Evolutionary conservation across 1,284 basidiomycete genomes (phyloP).

Genomic region (Trametes versicolor): DNA sequence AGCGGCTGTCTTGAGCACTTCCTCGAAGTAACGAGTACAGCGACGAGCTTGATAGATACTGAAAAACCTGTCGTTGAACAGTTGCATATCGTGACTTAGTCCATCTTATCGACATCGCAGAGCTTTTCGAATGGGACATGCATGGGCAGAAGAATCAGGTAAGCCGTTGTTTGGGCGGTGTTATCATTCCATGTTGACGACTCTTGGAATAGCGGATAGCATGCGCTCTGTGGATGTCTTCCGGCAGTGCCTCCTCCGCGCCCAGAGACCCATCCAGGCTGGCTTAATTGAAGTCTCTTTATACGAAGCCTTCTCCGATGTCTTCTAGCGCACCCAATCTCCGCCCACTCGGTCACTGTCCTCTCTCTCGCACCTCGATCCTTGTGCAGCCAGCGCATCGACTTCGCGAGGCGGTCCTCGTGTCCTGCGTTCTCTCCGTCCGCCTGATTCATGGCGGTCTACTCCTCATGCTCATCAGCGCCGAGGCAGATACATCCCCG

Average conservation of each 20-base stretch:
- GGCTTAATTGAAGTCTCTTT: not conserved
- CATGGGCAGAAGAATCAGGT: too few species aligned
- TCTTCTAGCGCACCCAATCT: slow-evolving; percentile 4
- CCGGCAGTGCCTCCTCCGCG: too few species aligned
- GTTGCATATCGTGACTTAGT: too few species aligned
- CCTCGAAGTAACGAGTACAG: too few species aligned
- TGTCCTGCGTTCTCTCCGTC: not conserved
- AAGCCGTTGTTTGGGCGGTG: too few species aligned
- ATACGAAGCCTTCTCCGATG: not conserved
- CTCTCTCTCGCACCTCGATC: not conserved
- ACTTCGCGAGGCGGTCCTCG: not conserved
- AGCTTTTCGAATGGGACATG: too few species aligned
- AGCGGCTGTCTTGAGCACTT: too few species aligned
- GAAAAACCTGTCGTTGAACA: too few species aligned
- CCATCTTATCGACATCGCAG: too few species aligned
- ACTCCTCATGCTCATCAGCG: not conserved
- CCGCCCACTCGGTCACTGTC: not conserved
- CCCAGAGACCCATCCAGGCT: not conserved
- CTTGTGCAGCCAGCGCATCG: not conserved
- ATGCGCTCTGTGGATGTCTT: not conserved
- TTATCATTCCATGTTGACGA: too few species aligned
- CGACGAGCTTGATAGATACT: too few species aligned
- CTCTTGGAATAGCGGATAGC: too few species aligned
- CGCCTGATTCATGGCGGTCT: not conserved
- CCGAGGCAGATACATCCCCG: not conserved